Conservation (phyloP, 441 rosid genomes). For the Populus hybrid region DNA sequence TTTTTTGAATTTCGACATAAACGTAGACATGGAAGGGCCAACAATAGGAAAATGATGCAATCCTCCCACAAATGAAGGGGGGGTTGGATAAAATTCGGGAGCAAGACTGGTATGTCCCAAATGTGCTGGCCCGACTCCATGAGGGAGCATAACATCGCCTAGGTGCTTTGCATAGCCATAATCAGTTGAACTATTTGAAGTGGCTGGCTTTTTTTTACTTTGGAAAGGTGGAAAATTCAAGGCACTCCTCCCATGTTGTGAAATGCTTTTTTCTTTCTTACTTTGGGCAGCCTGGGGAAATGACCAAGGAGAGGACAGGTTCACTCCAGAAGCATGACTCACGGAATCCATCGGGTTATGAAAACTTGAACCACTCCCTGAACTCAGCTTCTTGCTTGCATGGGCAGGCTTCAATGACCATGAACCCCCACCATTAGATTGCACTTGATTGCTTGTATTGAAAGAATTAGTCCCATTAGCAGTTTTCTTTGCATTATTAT, state of each 20-base stretch:
- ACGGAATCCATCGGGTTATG: conserved; percentile 12
- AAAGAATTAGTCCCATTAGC: conserved; percentile 24
- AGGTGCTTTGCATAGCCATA: conserved; percentile 17
- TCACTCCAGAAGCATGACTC: conserved; percentile 24
- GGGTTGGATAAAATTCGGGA: no score
- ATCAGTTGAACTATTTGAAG: conserved; percentile 32
- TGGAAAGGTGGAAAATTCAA: conserved; percentile 21
- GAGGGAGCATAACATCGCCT: conserved; percentile 12
- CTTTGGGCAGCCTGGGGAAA: conserved; percentile 16
- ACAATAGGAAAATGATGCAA: conserved; percentile 11
- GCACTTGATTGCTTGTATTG: conserved; percentile 8
- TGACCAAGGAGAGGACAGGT: conserved; percentile 23
- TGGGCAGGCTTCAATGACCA: conserved; percentile 21
- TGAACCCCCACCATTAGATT: conserved; percentile 14
- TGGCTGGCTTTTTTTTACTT: conserved; percentile 12
- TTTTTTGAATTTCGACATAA: background rate
- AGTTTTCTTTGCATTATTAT: conserved; percentile 22
- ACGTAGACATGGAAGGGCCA: conserved; percentile 17
- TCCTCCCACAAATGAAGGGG: background rate
- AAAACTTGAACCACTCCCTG: conserved; percentile 24
- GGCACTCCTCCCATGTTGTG: conserved; percentile 22
- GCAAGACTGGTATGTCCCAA: conserved; percentile 11
- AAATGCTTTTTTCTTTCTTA: conserved; percentile 25
- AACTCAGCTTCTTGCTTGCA: conserved; percentile 14
- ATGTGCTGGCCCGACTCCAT: conserved; percentile 18